phyloP scores from a whole-genome alignment of 352 stramenopile genomes.

The Pythium insidiosum region DNA sequence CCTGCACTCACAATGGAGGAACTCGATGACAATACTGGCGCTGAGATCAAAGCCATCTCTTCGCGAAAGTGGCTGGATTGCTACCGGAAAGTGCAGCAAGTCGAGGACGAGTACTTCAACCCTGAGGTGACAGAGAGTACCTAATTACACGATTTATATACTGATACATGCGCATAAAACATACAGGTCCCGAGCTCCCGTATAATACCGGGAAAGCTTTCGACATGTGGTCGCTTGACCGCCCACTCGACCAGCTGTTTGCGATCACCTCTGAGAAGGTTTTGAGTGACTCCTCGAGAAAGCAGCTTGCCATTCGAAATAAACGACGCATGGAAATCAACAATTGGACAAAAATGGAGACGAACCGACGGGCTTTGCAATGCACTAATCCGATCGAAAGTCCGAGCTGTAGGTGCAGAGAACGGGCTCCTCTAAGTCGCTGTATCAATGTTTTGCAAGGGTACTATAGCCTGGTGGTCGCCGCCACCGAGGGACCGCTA shows the following conservation, averaged over 20 bases:
- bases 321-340: background rate
- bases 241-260: background rate
- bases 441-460: background rate
- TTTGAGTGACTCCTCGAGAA: too few species aligned
- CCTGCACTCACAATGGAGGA: slow-evolving; percentile 3
- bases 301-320: background rate
- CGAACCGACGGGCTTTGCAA: background rate
- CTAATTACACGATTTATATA: background rate
- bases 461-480: too few species aligned
- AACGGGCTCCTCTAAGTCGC: background rate
- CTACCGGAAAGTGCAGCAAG: background rate
- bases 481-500: too few species aligned
- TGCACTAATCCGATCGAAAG: background rate
- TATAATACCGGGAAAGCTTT: too few species aligned
- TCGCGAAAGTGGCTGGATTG: background rate
- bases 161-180: too few species aligned
- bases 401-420: background rate
- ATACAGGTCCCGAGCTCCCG: too few species aligned
- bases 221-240: too few species aligned
- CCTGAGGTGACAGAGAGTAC: background rate
- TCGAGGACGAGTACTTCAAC: background rate
- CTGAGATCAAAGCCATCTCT: background rate
- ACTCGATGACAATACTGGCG: slow-evolving; percentile 1
- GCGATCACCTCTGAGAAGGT: background rate
- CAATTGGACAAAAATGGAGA: background rate